Conservation (phyloP, 2,329 filamentous ascomycete genomes). For the Thelonectria rubi region DNA sequence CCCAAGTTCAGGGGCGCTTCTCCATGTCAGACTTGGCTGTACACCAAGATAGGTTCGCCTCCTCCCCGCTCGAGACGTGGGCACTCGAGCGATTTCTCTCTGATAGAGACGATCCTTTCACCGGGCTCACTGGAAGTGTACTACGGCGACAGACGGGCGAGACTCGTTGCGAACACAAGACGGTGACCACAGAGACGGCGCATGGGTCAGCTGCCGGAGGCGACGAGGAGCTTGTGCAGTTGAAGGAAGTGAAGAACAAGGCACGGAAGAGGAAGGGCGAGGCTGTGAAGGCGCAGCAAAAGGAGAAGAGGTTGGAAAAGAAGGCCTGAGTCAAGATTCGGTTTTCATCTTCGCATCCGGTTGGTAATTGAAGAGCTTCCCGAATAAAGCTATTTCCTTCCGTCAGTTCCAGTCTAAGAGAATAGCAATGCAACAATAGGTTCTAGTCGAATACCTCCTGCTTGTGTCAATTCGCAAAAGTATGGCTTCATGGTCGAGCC, state of each 20-base stretch:
- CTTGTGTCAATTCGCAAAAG: no score
- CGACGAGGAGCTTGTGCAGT: neutral
- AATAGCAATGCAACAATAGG: no score
- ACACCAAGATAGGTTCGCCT: neutral
- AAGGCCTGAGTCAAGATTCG: neutral
- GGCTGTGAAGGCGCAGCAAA: neutral
- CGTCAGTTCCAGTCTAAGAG: no score
- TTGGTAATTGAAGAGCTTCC: no score
- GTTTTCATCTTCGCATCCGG: neutral
- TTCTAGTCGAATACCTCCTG: no score
- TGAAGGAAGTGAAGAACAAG: neutral
- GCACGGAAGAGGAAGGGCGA: neutral
- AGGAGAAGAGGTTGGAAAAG: neutral
- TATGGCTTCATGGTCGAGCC: no score
- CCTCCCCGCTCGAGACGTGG: neutral
- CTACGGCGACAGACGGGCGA: neutral
- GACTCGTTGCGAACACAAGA: neutral
- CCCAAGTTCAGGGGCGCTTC: neutral
- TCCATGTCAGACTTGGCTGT: neutral
- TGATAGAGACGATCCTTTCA: neutral
- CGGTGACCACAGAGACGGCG: neutral
- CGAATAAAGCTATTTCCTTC: no score
- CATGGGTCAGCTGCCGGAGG: neutral
- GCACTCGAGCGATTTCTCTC: slow-evolving; percentile 4
- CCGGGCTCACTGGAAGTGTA: neutral